Percentiles rank a stretch among this genome's conserved stretches.
These are phyloP conservation scores for Colletotrichum karsti DNA, from an alignment of 2,329 filamentous ascomycete species.

Conservation along the genomic window DNA sequence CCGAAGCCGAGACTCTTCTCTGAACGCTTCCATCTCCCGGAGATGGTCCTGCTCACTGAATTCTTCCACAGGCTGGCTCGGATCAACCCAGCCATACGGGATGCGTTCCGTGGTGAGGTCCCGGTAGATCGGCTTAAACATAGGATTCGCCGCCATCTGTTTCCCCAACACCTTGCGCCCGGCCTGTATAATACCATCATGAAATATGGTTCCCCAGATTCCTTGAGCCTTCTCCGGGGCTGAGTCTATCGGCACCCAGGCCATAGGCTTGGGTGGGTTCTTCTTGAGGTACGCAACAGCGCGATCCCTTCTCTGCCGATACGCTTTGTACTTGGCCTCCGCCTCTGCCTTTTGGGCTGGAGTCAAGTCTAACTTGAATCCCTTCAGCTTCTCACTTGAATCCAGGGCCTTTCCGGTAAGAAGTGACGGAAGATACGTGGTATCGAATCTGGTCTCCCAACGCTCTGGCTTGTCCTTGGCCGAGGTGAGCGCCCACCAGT, in stretches of 20 bases:
- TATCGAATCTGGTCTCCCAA: slow-evolving; percentile 16
- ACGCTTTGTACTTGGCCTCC: slow-evolving; percentile 21
- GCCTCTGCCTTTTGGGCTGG: slow-evolving; percentile 3
- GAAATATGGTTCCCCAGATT: slow-evolving; percentile 5
- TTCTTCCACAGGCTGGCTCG: not conserved
- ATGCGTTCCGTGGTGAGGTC: slow-evolving; percentile 23
- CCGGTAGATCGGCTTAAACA: slow-evolving; percentile 24
- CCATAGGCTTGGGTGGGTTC: slow-evolving; percentile 23
- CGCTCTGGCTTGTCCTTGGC: slow-evolving; percentile 15
- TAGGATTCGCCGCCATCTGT: slow-evolving; percentile 4
- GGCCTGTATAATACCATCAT: not conserved
- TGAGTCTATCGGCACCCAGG: slow-evolving; percentile 2
- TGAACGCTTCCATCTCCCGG: slow-evolving; percentile 14
- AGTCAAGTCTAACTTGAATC: not conserved
- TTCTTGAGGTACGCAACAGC: slow-evolving; percentile 19
- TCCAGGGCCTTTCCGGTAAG: not conserved
- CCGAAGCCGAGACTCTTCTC: slow-evolving; percentile 3
- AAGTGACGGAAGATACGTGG: slow-evolving; percentile 3
- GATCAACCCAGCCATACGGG: slow-evolving; percentile 24
- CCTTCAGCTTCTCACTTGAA: not conserved
- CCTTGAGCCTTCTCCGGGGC: not conserved
- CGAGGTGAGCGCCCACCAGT: slow-evolving; percentile 7
- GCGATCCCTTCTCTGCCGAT: slow-evolving; percentile 22
- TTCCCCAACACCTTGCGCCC: slow-evolving; percentile 6
- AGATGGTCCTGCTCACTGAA: slow-evolving; percentile 13